Conservation (phyloP, 495 filamentous ascomycete genomes). For the Ascodesmis nigricans region DNA sequence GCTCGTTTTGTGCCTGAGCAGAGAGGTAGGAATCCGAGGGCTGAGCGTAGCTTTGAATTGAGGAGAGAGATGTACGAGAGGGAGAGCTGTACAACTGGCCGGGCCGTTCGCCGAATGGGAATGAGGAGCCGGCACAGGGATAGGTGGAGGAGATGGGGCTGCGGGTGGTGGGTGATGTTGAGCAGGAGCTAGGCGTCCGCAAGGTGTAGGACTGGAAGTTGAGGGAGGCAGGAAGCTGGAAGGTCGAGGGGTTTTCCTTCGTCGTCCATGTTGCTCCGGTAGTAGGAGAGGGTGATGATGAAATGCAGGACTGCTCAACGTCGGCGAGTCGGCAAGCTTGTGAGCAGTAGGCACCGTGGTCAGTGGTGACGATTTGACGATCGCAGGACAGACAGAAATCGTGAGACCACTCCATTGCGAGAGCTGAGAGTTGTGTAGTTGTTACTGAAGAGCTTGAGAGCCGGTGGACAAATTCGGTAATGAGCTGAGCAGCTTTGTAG, state of each 20-base stretch:
- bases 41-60: slow-evolving; percentile 42
- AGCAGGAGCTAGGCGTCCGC: slow-evolving; percentile 10
- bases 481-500: too few species aligned
- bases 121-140: slow-evolving; percentile 18
- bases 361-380: slow-evolving; percentile 45
- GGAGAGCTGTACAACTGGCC: slow-evolving; percentile 29
- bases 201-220: slow-evolving; percentile 30
- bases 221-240: slow-evolving; percentile 49
- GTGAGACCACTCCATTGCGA: slow-evolving; percentile 68
- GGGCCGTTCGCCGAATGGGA: slow-evolving; percentile 13
- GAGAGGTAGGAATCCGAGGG: slow-evolving; percentile 38
- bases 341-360: slow-evolving; percentile 66
- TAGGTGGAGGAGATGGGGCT: slow-evolving; percentile 22
- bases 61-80: slow-evolving; percentile 68
- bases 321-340: slow-evolving; percentile 80
- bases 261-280: slow-evolving; percentile 29
- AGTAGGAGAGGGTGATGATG: slow-evolving; percentile 30
- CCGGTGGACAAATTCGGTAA: too few species aligned
- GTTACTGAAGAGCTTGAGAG: too few species aligned
- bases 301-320: slow-evolving; percentile 43
- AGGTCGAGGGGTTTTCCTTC: slow-evolving; percentile 24
- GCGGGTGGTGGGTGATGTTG: slow-evolving; percentile 10
- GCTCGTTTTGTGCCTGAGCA: slow-evolving; percentile 53
- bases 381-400: slow-evolving; percentile 94
- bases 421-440: too few species aligned